Conservation (phyloP, 2,329 filamentous ascomycete species). For the Lasiodiplodia sp. region DNA sequence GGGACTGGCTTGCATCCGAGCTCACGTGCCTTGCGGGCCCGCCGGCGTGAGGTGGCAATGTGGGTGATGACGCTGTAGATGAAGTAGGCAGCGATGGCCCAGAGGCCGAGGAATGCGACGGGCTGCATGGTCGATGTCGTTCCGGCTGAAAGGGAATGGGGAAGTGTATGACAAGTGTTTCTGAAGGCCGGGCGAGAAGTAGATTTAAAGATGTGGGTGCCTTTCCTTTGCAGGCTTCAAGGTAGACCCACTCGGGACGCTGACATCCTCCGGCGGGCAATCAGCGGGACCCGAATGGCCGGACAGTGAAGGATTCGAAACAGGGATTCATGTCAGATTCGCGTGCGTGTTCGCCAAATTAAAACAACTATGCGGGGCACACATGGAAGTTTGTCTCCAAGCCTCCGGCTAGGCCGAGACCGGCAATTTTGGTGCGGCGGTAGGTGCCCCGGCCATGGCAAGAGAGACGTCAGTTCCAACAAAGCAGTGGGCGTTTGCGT, state of each 20-base stretch:
- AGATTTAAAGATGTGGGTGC: not conserved
- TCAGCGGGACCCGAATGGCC: not conserved
- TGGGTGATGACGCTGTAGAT: conserved; percentile 46
- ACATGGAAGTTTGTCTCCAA: too few relatives aligned
- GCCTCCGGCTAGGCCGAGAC: not conserved
- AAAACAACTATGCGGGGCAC: not conserved
- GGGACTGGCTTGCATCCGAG: conserved; percentile 56
- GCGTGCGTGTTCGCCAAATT: not conserved
- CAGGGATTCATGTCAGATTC: not conserved
- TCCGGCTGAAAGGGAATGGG: too few relatives aligned
- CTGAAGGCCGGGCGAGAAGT: not conserved
- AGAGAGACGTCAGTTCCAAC: not conserved
- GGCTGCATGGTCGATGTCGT: conserved; percentile 36
- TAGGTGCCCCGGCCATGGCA: not conserved
- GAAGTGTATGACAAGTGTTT: too few relatives aligned
- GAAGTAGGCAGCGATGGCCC: conserved; percentile 42
- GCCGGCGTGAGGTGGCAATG: conserved; percentile 41
- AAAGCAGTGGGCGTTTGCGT: too few relatives aligned
- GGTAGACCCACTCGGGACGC: not conserved
- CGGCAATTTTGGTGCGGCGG: not conserved
- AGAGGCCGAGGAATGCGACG: conserved; percentile 40
- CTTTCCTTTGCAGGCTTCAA: not conserved
- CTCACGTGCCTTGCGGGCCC: conserved; percentile 48
- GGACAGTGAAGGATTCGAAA: not conserved
- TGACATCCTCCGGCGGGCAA: not conserved